Evolutionary conservation across 83 land plant species (phyloP).

Genomic region (Larix sibirica): DNA sequence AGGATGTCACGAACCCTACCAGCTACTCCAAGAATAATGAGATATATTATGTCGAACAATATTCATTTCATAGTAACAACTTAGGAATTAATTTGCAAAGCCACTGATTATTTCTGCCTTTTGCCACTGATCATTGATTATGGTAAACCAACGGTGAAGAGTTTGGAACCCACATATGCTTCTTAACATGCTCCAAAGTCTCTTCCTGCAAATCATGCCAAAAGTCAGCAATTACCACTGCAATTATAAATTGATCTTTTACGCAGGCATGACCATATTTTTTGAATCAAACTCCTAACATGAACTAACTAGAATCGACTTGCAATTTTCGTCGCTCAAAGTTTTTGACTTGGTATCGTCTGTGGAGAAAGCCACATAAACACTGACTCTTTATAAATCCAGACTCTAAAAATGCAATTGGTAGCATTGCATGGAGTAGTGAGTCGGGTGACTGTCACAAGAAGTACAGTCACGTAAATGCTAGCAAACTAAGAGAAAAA

Average conservation of each 20-base stretch:
- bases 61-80: background rate
- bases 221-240: slow-evolving; percentile 10
- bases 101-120: background rate
- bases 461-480: background rate
- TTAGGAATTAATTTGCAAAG: background rate
- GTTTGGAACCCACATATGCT: slow-evolving; percentile 92
- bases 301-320: background rate
- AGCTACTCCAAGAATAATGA: background rate
- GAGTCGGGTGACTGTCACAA: background rate
- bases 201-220: slow-evolving; percentile 63
- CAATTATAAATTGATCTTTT: background rate
- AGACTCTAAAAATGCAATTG: background rate
- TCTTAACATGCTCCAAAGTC: slow-evolving; percentile 48
- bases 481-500: too few species aligned
- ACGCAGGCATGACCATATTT: background rate
- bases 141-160: slow-evolving; percentile 79
- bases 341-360: background rate
- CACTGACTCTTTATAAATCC: background rate
- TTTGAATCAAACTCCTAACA: slow-evolving; percentile 5
- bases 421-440: background rate
- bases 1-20: background rate
- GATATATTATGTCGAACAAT: background rate
- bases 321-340: background rate
- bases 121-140: slow-evolving; percentile 18
- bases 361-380: background rate